Percentiles rank a stretch among this genome's conserved stretches.
Evolutionary conservation across 768 basidiomycete genomes (phyloP).

Genomic region (Trametes cinnabarina): DNA sequence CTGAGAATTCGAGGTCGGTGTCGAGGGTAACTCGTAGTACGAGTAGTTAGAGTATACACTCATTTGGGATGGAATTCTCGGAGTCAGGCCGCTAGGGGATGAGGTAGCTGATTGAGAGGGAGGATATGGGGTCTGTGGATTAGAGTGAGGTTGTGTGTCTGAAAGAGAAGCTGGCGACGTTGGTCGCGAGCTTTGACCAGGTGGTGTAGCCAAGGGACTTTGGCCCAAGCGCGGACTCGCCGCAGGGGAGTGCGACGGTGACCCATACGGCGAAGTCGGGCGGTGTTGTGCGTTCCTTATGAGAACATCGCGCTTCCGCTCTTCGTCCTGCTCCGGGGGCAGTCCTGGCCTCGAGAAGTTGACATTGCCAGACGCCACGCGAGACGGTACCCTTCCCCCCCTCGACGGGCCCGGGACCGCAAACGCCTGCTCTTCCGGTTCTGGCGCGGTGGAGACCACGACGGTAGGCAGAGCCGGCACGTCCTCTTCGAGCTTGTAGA

Average conservation of each 20-base stretch:
- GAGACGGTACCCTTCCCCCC: slow-evolving; percentile 42
- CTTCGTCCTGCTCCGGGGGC: slow-evolving; percentile 41
- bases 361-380: slow-evolving; percentile 38
- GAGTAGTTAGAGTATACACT: slow-evolving; percentile 65
- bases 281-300: slow-evolving; percentile 54
- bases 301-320: slow-evolving; percentile 43
- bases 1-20: slow-evolving; percentile 34
- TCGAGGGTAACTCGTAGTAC: slow-evolving; percentile 56
- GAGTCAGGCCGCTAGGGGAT: not conserved
- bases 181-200: not conserved
- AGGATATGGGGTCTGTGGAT: not conserved
- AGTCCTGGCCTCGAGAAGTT: slow-evolving; percentile 65
- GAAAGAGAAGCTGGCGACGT: slow-evolving; percentile 7
- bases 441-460: slow-evolving; percentile 43
- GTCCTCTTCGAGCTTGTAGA: slow-evolving; percentile 3
- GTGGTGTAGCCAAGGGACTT: slow-evolving; percentile 3
- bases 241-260: not conserved
- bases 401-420: slow-evolving; percentile 17
- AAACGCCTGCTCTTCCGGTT: not conserved
- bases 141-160: not conserved
- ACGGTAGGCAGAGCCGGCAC: slow-evolving; percentile 44
- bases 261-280: slow-evolving; percentile 27
- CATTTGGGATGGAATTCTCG: slow-evolving; percentile 24
- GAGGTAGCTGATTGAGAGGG: not conserved
- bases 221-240: not conserved